These are phyloP conservation scores for Rhizodiscina lignyota DNA, from an alignment of 495 filamentous ascomycete species.

Conservation along the genomic window DNA sequence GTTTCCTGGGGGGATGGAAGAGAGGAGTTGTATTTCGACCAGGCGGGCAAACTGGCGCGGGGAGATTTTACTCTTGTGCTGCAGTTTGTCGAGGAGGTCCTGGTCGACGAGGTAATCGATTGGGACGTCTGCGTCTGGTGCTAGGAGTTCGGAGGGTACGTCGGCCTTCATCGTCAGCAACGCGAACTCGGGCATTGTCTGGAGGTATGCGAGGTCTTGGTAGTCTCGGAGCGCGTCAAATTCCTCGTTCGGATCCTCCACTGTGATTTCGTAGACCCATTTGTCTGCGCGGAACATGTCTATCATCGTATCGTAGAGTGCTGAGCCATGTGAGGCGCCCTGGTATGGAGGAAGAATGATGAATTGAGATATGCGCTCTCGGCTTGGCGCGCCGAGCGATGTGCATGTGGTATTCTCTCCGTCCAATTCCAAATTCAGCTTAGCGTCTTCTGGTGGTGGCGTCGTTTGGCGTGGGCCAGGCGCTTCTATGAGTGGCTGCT, in stretches of 20 bases:
- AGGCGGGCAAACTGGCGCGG: conserved; percentile 76
- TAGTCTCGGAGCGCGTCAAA: conserved; percentile 85
- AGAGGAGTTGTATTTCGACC: conserved; percentile 78
- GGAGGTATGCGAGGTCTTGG: conserved; percentile 58
- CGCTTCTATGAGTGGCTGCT: too few species aligned
- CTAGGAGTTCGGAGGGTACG: conserved; percentile 14
- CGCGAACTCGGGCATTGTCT: conserved; percentile 32
- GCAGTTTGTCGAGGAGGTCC: conserved; percentile 39
- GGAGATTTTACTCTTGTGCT: conserved; percentile 55
- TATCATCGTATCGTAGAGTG: conserved; percentile 68
- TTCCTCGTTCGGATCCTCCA: conserved; percentile 89
- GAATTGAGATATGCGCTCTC: conserved; percentile 85
- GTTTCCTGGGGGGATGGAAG: conserved; percentile 45
- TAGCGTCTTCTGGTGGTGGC: conserved; percentile 22
- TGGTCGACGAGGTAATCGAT: conserved; percentile 44
- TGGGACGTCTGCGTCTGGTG: conserved; percentile 30
- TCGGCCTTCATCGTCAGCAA: conserved; percentile 34
- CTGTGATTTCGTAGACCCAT: conserved; percentile 64
- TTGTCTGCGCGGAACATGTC: conserved; percentile 40
- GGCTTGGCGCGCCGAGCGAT: conserved; percentile 36
- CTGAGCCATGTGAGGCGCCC: conserved; percentile 55
- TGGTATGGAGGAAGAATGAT: conserved; percentile 83
- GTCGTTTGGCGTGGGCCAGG: too few species aligned
- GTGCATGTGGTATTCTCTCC: not conserved
- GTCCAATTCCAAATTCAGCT: too few species aligned